Percentiles rank a stretch among this genome's conserved stretches.
These are phyloP conservation scores for Isoetes engelmannii DNA, from an alignment of 83 land plant genomes.

Conservation along the genomic window DNA sequence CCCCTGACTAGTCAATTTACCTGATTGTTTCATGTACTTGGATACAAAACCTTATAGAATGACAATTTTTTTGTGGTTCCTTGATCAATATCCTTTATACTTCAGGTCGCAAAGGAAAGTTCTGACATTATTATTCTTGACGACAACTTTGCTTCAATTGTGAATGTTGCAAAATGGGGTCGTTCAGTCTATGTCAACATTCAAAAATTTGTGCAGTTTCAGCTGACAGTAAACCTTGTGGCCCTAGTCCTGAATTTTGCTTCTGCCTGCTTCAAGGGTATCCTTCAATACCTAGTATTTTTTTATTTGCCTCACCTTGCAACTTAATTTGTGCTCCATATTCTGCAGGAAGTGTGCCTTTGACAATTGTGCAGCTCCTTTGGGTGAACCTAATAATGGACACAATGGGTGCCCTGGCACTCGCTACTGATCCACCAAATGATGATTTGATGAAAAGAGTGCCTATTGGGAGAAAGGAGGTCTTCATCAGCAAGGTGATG, in stretches of 20 bases:
- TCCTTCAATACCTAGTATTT: no score
- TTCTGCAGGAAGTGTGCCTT: conserved; percentile 23
- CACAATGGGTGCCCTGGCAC: conserved; percentile 63
- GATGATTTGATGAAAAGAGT: conserved; percentile 50
- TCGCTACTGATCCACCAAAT: conserved; percentile 64
- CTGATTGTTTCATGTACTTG: no score
- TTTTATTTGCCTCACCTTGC: no score
- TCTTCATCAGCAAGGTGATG: conserved; percentile 40
- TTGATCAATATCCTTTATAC: no score
- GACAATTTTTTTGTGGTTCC: no score
- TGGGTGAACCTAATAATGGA: conserved; percentile 74
- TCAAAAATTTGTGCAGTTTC: conserved; percentile 41
- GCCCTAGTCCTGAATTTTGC: conserved; percentile 31
- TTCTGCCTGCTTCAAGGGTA: conserved; percentile 14
- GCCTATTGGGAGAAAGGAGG: conserved; percentile 45
- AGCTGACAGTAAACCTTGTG: conserved; percentile 41
- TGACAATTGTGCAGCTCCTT: conserved; percentile 49
- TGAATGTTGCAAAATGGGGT: conserved; percentile 33
- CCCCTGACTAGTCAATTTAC: no score
- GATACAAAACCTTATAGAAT: no score
- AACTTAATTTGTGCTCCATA: no score
- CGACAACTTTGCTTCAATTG: conserved; percentile 35
- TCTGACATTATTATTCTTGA: conserved; percentile 37
- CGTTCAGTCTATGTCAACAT: conserved; percentile 35
- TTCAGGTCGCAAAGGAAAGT: conserved; percentile 36